Base-by-base conservation (phyloP, 176 grass and related monocot species). In the Phyllostachys edulis region DNA sequence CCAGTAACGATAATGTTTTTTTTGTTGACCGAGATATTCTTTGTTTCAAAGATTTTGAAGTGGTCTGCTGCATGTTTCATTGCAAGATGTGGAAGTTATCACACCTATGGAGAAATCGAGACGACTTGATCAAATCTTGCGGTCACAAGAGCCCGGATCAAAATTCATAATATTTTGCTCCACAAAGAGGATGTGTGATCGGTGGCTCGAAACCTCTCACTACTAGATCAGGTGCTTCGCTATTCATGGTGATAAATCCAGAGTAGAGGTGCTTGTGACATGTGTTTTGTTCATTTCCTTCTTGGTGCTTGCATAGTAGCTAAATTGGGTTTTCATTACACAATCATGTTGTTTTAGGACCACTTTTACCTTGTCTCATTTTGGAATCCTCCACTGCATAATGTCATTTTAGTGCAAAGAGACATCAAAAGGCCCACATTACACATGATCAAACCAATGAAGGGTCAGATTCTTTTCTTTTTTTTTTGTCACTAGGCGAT, bases 171-270 rank as follows among this genome's bases (percentile, higher is more conserved):
- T 98, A 80, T 98, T 98, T 86, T 98, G 95, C 77, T 98, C 95
- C 63, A 98, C 95, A 49, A 98, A 98, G 84, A 94, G 89, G 70
- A 98, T 98, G 95, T 98, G 95, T 59, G 95, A 98, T 75, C 77
- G 82, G 67, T 98, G 73, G 87, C 92, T 45, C 82, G 87, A 29
- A 93, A 82, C 54, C 85, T 98, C 32, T 81, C 83, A 85, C 85
- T 97, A 95, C 26, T 42, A n/a, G n/a, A n/a, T n/a, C n/a, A n/a
- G n/a, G 85, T 63, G 91, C 95, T 68, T 75, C 91, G 95, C 87
- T 78, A 98, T 98, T 82, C 95, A 98, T 79, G 95, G 95, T 78
- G 95, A 98, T 73, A 98, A 98, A 87, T 98, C 95, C n/a, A n/a
- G n/a, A n/a, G n/a, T n/a, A n/a, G n/a, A n/a, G n/a, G n/a, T n/a